A percentile compares a stretch with the other conserved stretches of the same genome.
Conservation (phyloP, 768 basidiomycete species). For the Agaricus blazei region DNA sequence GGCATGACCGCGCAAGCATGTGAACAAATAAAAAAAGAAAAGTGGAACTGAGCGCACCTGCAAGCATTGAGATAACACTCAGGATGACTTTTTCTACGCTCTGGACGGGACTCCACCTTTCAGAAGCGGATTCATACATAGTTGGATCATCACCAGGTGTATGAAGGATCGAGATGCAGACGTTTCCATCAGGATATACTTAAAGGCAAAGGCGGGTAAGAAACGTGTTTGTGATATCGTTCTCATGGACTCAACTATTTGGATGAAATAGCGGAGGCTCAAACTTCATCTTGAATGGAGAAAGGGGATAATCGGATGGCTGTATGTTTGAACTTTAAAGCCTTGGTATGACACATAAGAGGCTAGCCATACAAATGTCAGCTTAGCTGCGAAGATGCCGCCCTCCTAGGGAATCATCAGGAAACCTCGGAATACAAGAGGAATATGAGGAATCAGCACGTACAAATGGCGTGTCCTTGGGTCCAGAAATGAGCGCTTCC, state of each 20-base stretch:
- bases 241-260: slow-evolving; percentile 62
- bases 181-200: slow-evolving; percentile 96
- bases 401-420: slow-evolving; percentile 61
- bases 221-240: neutral
- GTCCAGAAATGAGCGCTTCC: slow-evolving; percentile 93
- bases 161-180: slow-evolving; percentile 98
- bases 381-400: slow-evolving; percentile 86
- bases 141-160: slow-evolving; percentile 89
- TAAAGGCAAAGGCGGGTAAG: slow-evolving; percentile 2
- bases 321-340: slow-evolving; percentile 21
- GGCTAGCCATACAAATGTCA: slow-evolving; percentile 76
- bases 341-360: neutral
- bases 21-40: neutral
- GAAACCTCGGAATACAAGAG: neutral
- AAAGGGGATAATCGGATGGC: slow-evolving; percentile 94
- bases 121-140: slow-evolving; percentile 92
- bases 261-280: slow-evolving; percentile 97
- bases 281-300: slow-evolving; percentile 99
- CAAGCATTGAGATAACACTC: slow-evolving; percentile 96
- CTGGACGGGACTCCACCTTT: slow-evolving; percentile 99
- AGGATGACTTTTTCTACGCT: slow-evolving; percentile 96
- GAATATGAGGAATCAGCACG: slow-evolving; percentile 21
- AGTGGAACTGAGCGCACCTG: slow-evolving; percentile 52
- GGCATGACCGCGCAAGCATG: slow-evolving; percentile 2
- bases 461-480: slow-evolving; percentile 93